Base-by-base conservation (phyloP, 805 yeast genomes). In the Metschnikowia proteae region DNA sequence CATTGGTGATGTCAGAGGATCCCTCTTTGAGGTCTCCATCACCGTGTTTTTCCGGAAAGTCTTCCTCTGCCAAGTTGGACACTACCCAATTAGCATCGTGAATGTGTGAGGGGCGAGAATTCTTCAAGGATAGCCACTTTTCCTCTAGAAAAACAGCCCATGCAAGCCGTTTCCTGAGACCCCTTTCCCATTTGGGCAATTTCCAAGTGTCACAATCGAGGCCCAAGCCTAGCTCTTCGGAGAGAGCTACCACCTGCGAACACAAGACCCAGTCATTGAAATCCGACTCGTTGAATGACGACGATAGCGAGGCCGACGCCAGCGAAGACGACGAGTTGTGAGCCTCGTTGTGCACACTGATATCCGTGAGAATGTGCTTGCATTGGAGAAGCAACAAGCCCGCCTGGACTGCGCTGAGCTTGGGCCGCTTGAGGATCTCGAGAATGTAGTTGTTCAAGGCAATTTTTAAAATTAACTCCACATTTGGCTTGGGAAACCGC, bases 141-240 rank as follows among this genome's bases (percentile, higher is more conserved):
- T 90, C 97, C 64, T 90, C 96, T 45, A 86, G 73, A 74, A 82
- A 92, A 1, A 90, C 94, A 0, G 97, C 97, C 98, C 99, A 92
- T 0, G 97, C 96, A 43, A 92, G 68, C 50, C 98, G 74, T 57
- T 88, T 80, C 45, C 99, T 75, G 43, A 92, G 68, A 5, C 96
- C 95, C 44, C 96, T 75, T 62, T 92, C 99, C 98, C 98, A 94
- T 58, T 85, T 84, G 0, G 98, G 98, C 32, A 92, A 68, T 59
- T 86, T 83, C 99, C 99, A 92, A 54, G 78, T 80, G 49, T 85
- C 82, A 60, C 97, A 91, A 61, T 91, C 92, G n/a, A 88, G 73
- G 0, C 96, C 96, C 8, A 92, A 71, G 0, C 98, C 97, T 13
- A 92, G 71, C 57, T 92, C 96, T 65, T 92, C 97, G 0, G 97